Evolutionary conservation across 306 rosid genomes (phyloP), one percentile per base, ranked within the genome.

Genomic region (Malus asiatica): DNA sequence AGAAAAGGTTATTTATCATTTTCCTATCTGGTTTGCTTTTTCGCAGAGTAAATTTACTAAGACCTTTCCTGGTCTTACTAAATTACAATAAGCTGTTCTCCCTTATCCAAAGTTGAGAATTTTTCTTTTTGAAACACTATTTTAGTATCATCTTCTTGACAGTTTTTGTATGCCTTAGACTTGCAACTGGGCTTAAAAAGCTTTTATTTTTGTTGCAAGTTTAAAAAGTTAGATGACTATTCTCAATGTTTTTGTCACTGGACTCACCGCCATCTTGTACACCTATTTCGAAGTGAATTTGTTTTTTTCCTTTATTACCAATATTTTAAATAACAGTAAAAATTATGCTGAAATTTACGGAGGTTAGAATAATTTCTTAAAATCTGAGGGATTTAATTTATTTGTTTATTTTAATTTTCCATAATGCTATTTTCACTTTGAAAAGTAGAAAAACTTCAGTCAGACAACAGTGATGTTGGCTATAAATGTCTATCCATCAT

Each of bases 1-100:
- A 90, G 97, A 96, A 85, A 96, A 89, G 99, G 99, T 95, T 74
- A 80, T 57, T 77, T 64, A 71, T 51, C 44, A 20, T 33, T 45
- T 80, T 55, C 35, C 72, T 33, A 5, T 33, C 52, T n/a, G 6
- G n/a, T 35, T 75, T 65, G 10, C 15, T 35, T 33, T 76, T 27
- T 32, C 23, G 9, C 3, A 58, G 65, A 64, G 75, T 72, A 14
- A 38, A 58, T 53, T 14, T 58, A 40, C 45, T 12, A 40, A 20
- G 64, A 53, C 65, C 9, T 11, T 5, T 23, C 65, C 65, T 60
- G 16, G 55, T 48, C 55, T 48, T 48, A 15, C 55, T 14, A 48
- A 48, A 48, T 48, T 48, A 14, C 55, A 48, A n/a, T 25, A 25
- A 14, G 19, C 66, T 61, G 13, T 12, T 61, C 38, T 61, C 35